Evolutionary conservation across 2,329 filamentous ascomycete genomes (phyloP), one percentile per base, ranked within the genome.

Genomic region (Dothideomycetes sp.): DNA sequence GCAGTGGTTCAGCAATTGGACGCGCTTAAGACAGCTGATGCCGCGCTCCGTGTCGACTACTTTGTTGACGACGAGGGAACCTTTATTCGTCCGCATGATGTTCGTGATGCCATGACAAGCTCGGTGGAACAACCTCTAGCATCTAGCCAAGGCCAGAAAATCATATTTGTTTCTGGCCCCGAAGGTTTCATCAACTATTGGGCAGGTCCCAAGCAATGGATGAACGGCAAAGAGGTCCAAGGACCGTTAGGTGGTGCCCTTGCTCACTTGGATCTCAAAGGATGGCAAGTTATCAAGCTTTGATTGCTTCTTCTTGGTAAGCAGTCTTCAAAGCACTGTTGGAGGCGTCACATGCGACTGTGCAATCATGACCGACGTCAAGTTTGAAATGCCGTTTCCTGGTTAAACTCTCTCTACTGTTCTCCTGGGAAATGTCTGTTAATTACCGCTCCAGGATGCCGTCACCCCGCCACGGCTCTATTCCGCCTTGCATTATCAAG

Each of bases 111-210:
- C 38, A 57, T 45, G 43, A 23, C 31, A 12, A 15, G 6, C 8
- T 11, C 28, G n/a, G 18, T 28, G n/a, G n/a, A 31, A 5, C 30
- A 35, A 22, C 1, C 24, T n/a, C 3, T 17, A 4, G 18, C 33
- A 39, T 56, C 58, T 33, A 33, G 48, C 3, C 45, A 55, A 24
- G 47, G 53, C 29, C 74, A 72, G 47, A 79, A 78, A 45, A 58
- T 94, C 15, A 67, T 95, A n/a, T 69, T 94, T 42, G 75, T 96
- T 1, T 94, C 87, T 1, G 91, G 91, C 0, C 89, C 91, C 0
- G 85, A 94, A 40, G 89, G 91, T 1, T 96, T 96, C 62, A 73
- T 96, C 27, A 73, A 75, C 30, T 74, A 82, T 48, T 84, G 83
- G 63, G 85, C 86, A 2, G 89, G 91, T 1, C 68, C 78, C 8